A percentile compares a stretch with the other conserved stretches of the same genome.
phyloP scores from a whole-genome alignment of 2,329 filamentous ascomycete species.

The Monosporascus cannonballus region DNA sequence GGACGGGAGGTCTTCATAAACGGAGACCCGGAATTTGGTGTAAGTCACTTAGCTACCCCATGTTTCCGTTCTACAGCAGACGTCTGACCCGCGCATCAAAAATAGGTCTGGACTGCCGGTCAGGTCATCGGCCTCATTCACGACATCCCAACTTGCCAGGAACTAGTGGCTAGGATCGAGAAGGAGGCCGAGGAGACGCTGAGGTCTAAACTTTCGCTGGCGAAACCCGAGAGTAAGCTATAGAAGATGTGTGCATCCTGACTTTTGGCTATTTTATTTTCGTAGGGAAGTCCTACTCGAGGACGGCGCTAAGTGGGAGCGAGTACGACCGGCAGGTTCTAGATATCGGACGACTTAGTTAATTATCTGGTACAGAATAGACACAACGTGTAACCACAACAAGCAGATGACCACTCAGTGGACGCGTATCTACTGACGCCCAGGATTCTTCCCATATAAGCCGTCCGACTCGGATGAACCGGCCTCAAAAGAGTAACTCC shows the following conservation, averaged over 20 bases:
- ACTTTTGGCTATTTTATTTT: neutral
- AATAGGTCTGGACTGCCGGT: constrained; percentile 89
- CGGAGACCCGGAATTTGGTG: constrained; percentile 84
- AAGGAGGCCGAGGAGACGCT: constrained; percentile 66
- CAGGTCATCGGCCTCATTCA: constrained; percentile 89
- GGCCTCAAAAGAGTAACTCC: no score
- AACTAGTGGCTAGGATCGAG: constrained; percentile 66
- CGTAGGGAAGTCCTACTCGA: no score
- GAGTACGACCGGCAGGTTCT: no score
- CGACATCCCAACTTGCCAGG: constrained; percentile 72
- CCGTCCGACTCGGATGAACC: no score
- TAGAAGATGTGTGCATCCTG: constrained; percentile 25
- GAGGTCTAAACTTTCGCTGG: constrained; percentile 50
- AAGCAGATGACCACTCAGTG: no score
- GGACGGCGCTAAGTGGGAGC: no score
- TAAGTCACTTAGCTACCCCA: constrained; percentile 41
- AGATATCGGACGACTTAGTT: no score
- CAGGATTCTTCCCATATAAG: no score
- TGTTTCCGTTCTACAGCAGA: neutral
- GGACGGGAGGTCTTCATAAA: constrained; percentile 88
- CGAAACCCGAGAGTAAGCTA: constrained; percentile 53
- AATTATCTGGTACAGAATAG: no score
- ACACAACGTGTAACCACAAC: no score
- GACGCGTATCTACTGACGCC: no score
- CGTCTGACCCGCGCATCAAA: neutral